Evolutionary conservation across 2,329 filamentous ascomycete genomes (phyloP), one percentile per base, ranked within the genome.

Genomic region (Sporothrix phasma): DNA sequence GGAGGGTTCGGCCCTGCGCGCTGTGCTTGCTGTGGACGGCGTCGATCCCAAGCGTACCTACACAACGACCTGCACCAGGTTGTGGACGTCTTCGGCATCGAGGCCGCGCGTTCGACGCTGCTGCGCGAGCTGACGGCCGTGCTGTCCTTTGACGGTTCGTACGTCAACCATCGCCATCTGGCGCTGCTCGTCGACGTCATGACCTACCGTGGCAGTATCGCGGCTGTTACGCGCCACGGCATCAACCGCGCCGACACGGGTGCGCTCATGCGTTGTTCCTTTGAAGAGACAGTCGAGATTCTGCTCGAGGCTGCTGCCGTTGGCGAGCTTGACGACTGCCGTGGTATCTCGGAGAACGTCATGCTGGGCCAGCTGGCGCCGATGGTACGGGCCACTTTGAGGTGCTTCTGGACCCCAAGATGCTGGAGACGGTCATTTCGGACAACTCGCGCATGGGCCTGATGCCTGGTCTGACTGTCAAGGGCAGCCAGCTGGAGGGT

Each of bases 261-360:
- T 80, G 95, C 94, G 10, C 82, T 99, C 71, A 99, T 99, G 94
- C 89, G 94, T 75, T 99, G 95, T 81, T 99, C 94, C 1, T 99
- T 99, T 78, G 94, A 99, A 77, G 95, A 99, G 76, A 99, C 94
- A 0, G 94, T 99, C 46, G 95, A 99, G 74, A 99, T 99, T 80
- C 81, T 99, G 62, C 85, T 99, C 22, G 94, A 99, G 74, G 95
- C 94, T 66, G 94, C 94, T 26, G 91, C 92, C 17, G 90, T 90
- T 60, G 94, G 94, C 74, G 94, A 99, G 76, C 83, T 99, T 37
- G 94, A 99, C 73, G 94, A 99, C 76, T 99, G 95, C 79, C 89
- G 92, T 66, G 94, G 94, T 81, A 93, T 99, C 60, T 97, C 94
- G 17, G 94, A 99, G 78, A 99, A 99, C 78, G 88, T 99, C 73